Evolutionary conservation across 2,329 filamentous ascomycete genomes (phyloP), one percentile per base, ranked within the genome.

Genomic region (Ascochyta rabiei): DNA sequence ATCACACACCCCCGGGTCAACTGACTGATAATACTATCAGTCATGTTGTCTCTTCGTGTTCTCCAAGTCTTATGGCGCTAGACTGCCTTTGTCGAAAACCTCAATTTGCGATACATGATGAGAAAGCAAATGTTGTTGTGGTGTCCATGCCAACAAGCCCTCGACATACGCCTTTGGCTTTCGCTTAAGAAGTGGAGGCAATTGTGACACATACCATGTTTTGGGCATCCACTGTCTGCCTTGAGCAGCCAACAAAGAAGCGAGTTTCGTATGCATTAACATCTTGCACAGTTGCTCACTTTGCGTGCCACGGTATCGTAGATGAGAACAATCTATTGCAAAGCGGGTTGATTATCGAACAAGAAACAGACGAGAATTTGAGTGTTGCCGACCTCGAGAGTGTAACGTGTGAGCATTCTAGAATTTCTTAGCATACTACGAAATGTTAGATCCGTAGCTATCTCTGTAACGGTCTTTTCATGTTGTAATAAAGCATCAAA

Each of bases 401-500:
- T 47, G 44, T 47, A 31, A 47, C 44, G 33, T 47, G 44, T 47
- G 44, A 38, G 44, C 44, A 21, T 47, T 47, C 23, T 47, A 47
- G 44, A 47, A 47, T 47, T 38, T 31, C 46, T 26, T 48, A 48
- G 37, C 46, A 48, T 48, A 48, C 26, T 41, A 41, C 12, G 18
- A 48, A 35, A 48, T 48, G 16, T 48, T 48, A 48, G 5, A 26
- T 48, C 37, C 12, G 46, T 41, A 48, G 37, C 37, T 48, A 41
- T 39, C 37, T 48, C 35, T 40, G 46, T 48, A 48, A 48, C 28
- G 24, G 46, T 41, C 46, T 48, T 48, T 48, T 33, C 12, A 48
- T 48, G 35, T 48, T 48, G 46, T 26, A 40, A 48, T 35, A 48
- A 48, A 48, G 46, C 46, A 48, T 48, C 35, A 48, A 48, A 48